These are phyloP conservation scores for Barbarea vulgaris DNA, from an alignment of 345 rosid genomes.

Conservation along the genomic window DNA sequence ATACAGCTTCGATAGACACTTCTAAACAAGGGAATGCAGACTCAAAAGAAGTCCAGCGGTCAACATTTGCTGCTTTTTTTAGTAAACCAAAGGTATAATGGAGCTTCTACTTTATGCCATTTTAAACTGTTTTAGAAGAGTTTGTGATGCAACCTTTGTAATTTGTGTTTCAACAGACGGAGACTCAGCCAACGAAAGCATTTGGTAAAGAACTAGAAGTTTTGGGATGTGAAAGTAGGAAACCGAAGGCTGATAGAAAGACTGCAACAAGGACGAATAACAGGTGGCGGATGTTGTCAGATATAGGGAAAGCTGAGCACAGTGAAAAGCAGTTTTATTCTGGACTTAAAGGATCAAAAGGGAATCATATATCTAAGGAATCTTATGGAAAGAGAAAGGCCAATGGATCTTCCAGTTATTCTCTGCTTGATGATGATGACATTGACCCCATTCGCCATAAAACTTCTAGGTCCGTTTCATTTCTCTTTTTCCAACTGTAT, in stretches of 20 bases:
- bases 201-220: conserved; percentile 47
- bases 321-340: conserved; percentile 35
- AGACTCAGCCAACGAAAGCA: conserved; percentile 39
- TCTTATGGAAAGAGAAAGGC: conserved; percentile 29
- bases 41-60: conserved; percentile 42
- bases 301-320: conserved; percentile 29
- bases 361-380: conserved; percentile 28
- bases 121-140: conserved; percentile 15
- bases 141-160: conserved; percentile 14
- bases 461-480: conserved; percentile 26
- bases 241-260: conserved; percentile 40
- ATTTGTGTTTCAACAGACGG: conserved; percentile 49
- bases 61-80: conserved; percentile 51
- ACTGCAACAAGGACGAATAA: conserved; percentile 31
- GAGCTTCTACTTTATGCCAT: conserved; percentile 20
- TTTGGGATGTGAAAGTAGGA: conserved; percentile 39
- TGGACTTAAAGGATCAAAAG: conserved; percentile 27
- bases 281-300: conserved; percentile 44
- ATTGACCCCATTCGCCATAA: conserved; percentile 14
- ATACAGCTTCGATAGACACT: conserved; percentile 34
- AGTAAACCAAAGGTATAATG: conserved; percentile 60
- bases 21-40: conserved; percentile 39
- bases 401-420: conserved; percentile 37
- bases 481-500: conserved; percentile 8
- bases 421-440: conserved; percentile 35